Evolutionary conservation across 208 protist species (phyloP).

Genomic region (Zelonia costaricensis): DNA sequence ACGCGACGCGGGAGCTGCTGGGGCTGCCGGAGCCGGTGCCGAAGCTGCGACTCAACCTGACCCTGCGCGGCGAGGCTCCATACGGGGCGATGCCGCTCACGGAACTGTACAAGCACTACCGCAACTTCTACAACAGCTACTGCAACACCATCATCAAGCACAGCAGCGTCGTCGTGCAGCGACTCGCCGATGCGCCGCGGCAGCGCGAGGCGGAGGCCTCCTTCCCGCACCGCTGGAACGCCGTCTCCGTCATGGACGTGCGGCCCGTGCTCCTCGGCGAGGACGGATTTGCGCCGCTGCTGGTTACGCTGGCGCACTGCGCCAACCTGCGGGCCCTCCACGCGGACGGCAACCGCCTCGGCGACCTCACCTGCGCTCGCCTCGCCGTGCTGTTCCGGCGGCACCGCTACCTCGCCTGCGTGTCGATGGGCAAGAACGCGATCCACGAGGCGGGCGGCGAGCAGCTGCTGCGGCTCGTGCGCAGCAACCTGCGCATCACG

Average conservation of each 20-base stretch:
- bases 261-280: conserved; percentile 70
- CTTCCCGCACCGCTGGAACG: conserved; percentile 66
- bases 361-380: conserved; percentile 65
- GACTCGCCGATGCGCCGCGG: conserved; percentile 8
- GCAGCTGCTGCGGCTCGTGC: conserved; percentile 69
- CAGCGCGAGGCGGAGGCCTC: conserved; percentile 30
- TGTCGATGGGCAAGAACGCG: conserved; percentile 58
- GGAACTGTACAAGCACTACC: conserved; percentile 69
- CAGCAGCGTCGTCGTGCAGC: conserved; percentile 32
- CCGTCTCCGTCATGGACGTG: conserved; percentile 45
- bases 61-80: conserved; percentile 32
- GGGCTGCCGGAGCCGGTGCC: conserved; percentile 23
- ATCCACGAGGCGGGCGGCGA: conserved; percentile 79
- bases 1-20: conserved; percentile 29
- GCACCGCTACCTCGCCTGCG: conserved; percentile 55
- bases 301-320: conserved; percentile 72
- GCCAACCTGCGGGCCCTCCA: conserved; percentile 51
- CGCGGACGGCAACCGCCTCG: conserved; percentile 62
- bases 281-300: conserved; percentile 53
- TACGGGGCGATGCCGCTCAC: conserved; percentile 74
- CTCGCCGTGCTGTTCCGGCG: conserved; percentile 60
- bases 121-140: conserved; percentile 47
- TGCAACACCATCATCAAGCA: conserved; percentile 44
- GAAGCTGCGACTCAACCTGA: conserved; percentile 18
- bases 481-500: conserved; percentile 60